These are phyloP conservation scores for Hypoxylon sp. DNA, from an alignment of 2,329 filamentous ascomycete species.

Conservation along the genomic window DNA sequence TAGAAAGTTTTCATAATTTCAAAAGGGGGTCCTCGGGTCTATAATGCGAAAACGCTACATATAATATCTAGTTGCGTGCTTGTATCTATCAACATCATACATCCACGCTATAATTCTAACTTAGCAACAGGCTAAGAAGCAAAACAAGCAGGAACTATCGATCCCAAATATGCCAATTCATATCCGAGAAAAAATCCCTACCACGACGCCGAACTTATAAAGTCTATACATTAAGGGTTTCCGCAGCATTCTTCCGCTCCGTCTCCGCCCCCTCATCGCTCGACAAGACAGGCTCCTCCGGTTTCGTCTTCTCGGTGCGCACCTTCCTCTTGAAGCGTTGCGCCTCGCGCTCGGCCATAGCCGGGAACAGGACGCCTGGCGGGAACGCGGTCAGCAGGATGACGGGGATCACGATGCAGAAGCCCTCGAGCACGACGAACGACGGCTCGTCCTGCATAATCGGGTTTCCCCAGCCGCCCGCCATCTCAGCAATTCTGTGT, in stretches of 20 bases:
- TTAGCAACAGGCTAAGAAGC: neutral
- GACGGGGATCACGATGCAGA: conserved; percentile 66
- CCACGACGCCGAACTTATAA: neutral
- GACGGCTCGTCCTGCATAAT: conserved; percentile 75
- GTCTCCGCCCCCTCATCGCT: conserved; percentile 33
- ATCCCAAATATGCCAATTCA: neutral
- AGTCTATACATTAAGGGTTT: conserved; percentile 29
- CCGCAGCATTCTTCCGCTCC: conserved; percentile 23
- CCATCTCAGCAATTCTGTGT: conserved; percentile 73
- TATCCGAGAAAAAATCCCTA: conserved; percentile 6
- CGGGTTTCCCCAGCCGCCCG: conserved; percentile 73
- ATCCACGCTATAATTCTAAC: neutral
- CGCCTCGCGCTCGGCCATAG: conserved; percentile 62
- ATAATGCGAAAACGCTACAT: conserved; percentile 23
- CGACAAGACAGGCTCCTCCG: conserved; percentile 27
- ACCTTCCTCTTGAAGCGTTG: conserved; percentile 48
- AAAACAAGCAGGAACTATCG: neutral
- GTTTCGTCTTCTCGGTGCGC: conserved; percentile 28
- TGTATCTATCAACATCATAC: conserved; percentile 7
- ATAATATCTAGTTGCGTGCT: conserved; percentile 18
- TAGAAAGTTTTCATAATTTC: neutral
- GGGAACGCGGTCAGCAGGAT: conserved; percentile 67
- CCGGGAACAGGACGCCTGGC: conserved; percentile 69
- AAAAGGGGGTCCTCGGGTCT: conserved; percentile 6
- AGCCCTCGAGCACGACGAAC: conserved; percentile 72